These are phyloP conservation scores for Leptomonas seymouri DNA, from an alignment of 208 protist species.

Conservation along the genomic window DNA sequence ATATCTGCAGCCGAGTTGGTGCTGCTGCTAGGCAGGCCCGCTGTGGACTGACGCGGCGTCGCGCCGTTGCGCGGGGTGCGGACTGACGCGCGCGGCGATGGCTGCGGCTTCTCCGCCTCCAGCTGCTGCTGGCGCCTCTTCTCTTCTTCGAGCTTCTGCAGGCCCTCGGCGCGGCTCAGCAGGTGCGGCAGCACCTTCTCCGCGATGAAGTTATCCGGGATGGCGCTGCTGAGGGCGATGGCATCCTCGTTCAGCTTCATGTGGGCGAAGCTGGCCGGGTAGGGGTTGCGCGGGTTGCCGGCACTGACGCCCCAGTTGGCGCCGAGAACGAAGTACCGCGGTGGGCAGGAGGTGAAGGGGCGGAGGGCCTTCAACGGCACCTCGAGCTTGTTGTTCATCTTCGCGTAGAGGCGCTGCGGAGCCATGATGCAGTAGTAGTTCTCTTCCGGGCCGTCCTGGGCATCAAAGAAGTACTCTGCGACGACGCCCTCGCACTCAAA, in stretches of 20 bases:
- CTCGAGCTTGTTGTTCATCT: slow-evolving; percentile 50
- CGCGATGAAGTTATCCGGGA: slow-evolving; percentile 62
- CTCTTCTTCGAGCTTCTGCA: slow-evolving; percentile 56
- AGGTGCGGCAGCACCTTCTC: slow-evolving; percentile 64
- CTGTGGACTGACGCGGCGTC: slow-evolving; percentile 23
- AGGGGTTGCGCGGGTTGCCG: slow-evolving; percentile 58
- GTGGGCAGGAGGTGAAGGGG: slow-evolving; percentile 79
- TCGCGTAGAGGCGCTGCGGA: slow-evolving; percentile 61
- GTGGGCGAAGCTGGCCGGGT: slow-evolving; percentile 71
- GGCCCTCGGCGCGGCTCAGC: slow-evolving; percentile 56
- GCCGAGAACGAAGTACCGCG: slow-evolving; percentile 79
- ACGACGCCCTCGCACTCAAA: slow-evolving; percentile 76
- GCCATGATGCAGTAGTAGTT: slow-evolving; percentile 92
- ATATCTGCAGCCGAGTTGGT: slow-evolving; percentile 26
- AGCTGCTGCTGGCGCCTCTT: slow-evolving; percentile 40
- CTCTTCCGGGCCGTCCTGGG: slow-evolving; percentile 73
- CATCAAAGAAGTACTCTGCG: slow-evolving; percentile 89
- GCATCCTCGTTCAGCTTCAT: slow-evolving; percentile 80
- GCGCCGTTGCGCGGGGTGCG: slow-evolving; percentile 38
- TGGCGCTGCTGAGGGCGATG: slow-evolving; percentile 48
- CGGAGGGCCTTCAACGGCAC: slow-evolving; percentile 77
- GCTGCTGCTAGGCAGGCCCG: background rate
- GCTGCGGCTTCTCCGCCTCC: slow-evolving; percentile 25
- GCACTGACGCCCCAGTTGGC: slow-evolving; percentile 77
- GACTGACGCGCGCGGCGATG: slow-evolving; percentile 33